phyloP scores from a whole-genome alignment of 2,329 filamentous ascomycete genomes.

The Amauroascus verrucosus region DNA sequence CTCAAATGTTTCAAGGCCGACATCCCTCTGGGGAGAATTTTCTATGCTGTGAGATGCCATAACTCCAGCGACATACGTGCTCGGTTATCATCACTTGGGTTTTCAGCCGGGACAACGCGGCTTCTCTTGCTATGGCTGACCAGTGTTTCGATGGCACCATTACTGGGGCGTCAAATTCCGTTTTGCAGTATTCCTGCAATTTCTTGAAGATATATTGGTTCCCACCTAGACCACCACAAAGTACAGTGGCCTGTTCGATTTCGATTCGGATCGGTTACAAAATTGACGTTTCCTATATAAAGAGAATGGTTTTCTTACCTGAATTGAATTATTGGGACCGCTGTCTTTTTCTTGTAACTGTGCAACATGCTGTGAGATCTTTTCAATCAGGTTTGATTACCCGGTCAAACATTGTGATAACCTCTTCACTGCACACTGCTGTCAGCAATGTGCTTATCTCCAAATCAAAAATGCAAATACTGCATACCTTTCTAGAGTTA shows the following conservation, averaged over 20 bases:
- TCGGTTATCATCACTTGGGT: background rate
- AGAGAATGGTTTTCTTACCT: conserved; percentile 3
- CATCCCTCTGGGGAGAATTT: conserved; percentile 13
- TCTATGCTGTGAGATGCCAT: conserved; percentile 12
- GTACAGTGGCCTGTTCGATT: conserved; percentile 5
- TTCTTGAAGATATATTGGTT: conserved; percentile 13
- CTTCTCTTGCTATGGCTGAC: conserved; percentile 17
- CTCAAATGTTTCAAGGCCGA: conserved; percentile 11
- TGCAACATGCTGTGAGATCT: conserved; percentile 7
- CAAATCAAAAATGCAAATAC: background rate
- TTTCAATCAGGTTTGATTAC: conserved; percentile 6
- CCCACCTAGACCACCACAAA: conserved; percentile 12
- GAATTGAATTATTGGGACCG: no score
- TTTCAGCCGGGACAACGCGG: conserved; percentile 12
- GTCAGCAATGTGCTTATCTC: background rate
- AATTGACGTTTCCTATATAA: background rate
- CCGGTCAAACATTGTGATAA: conserved; percentile 11
- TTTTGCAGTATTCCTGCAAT: conserved; percentile 14
- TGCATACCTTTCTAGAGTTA: conserved; percentile 9
- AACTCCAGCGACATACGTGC: conserved; percentile 11
- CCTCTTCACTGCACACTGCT: conserved; percentile 7
- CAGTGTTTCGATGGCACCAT: conserved; percentile 14
- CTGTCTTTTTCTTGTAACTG: background rate
- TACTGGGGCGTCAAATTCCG: conserved; percentile 8
- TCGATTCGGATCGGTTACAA: background rate